These are phyloP conservation scores for Fraxinus sp. DNA, from an alignment of 305 asterid species.

Conservation along the genomic window DNA sequence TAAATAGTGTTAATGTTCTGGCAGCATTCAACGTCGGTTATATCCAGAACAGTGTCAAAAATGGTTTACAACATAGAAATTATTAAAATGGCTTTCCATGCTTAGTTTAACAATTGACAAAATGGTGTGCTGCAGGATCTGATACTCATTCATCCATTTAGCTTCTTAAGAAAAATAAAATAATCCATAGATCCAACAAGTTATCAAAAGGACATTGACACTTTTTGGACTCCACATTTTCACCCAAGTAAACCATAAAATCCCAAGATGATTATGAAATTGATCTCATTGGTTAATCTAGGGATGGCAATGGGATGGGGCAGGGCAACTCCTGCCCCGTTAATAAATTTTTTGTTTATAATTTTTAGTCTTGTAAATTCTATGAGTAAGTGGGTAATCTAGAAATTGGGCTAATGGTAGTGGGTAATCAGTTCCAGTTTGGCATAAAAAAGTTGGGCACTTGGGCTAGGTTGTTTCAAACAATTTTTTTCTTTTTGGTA, in stretches of 20 bases:
- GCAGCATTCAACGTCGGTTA: background rate
- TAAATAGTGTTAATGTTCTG: constrained; percentile 28
- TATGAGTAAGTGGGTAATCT: background rate
- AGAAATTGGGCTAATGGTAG: background rate
- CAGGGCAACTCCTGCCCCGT: background rate
- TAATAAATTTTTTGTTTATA: background rate
- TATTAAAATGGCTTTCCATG: constrained; percentile 13
- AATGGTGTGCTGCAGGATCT: background rate
- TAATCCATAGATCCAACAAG: background rate
- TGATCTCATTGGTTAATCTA: background rate
- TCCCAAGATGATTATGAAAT: background rate
- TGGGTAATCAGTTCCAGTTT: background rate
- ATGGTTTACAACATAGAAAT: background rate
- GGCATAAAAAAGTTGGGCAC: background rate
- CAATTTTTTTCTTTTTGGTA: background rate
- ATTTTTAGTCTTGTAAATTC: background rate
- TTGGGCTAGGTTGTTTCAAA: background rate
- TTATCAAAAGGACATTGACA: no score
- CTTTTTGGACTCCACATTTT: no score
- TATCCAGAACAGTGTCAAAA: constrained; percentile 12
- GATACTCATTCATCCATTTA: background rate
- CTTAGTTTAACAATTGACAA: background rate
- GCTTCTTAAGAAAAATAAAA: background rate
- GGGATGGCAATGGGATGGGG: background rate
- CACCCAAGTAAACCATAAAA: no score